Evolutionary conservation across 2,329 filamentous ascomycete genomes (phyloP).

Genomic region (Calonectria leucothoes): DNA sequence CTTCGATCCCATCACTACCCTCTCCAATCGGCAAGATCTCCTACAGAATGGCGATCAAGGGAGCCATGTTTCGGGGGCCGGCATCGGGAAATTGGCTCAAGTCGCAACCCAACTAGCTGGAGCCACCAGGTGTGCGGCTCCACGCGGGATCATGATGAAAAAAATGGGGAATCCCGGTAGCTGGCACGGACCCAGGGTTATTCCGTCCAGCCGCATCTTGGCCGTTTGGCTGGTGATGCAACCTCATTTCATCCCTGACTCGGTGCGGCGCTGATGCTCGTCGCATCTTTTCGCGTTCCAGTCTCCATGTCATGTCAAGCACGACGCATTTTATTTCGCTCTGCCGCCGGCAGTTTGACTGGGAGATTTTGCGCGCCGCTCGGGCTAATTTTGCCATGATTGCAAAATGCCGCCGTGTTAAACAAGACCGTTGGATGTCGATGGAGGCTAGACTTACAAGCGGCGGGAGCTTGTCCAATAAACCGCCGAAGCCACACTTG

Average conservation of each 20-base stretch:
- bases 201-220: slow-evolving; percentile 6
- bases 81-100: neutral
- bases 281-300: neutral
- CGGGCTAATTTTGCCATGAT: no score
- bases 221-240: neutral
- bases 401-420: neutral
- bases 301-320: neutral
- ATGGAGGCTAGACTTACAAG: neutral
- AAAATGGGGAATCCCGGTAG: neutral
- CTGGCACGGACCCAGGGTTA: neutral
- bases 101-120: neutral
- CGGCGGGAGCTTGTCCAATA: neutral
- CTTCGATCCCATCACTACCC: neutral
- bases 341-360: neutral
- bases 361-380: neutral
- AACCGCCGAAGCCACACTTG: neutral
- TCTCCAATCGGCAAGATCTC: neutral
- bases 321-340: neutral
- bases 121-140: neutral
- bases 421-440: neutral
- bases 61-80: neutral
- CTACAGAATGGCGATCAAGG: neutral
- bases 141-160: neutral
- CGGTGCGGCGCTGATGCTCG: neutral
- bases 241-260: neutral